These are phyloP conservation scores for Coccomyxa subellipsoidea DNA, from an alignment of 163 green algal genomes.

Conservation along the genomic window DNA sequence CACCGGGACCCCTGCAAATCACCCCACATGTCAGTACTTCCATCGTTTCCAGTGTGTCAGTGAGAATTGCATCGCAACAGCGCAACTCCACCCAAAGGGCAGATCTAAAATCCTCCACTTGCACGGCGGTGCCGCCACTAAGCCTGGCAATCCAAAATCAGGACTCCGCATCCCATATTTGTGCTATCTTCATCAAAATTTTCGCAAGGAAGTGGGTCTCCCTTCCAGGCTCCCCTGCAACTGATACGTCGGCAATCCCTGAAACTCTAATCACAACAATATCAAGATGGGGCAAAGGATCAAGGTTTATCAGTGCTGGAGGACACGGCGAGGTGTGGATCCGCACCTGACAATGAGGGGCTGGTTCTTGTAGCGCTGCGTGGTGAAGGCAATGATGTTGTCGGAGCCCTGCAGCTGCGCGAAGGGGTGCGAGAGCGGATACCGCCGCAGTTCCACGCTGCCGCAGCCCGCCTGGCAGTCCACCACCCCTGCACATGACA, in stretches of 20 bases:
- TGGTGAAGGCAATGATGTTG: conserved; percentile 99
- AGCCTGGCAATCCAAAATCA: no score
- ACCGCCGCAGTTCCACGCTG: conserved; percentile 70
- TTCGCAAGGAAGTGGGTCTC: no score
- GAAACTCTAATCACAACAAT: no score
- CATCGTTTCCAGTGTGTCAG: no score
- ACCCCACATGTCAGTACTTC: neutral
- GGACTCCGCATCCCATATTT: no score
- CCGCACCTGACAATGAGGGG: conserved; percentile 82
- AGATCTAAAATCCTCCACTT: no score
- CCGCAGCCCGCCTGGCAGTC: conserved; percentile 52
- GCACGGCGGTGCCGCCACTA: no score
- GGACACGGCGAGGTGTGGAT: neutral
- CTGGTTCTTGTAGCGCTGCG: conserved; percentile 83
- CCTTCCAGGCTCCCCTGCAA: no score
- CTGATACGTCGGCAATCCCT: no score
- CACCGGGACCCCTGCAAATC: conserved; percentile 71
- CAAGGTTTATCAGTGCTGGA: no score
- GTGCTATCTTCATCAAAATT: no score
- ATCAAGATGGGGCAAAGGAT: no score
- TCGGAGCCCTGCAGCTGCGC: conserved; percentile 86
- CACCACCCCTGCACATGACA: conserved; percentile 46
- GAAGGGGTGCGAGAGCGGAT: conserved; percentile 75
- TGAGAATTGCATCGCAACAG: neutral
- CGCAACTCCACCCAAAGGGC: neutral